Base-by-base conservation (phyloP, 2,329 filamentous ascomycete genomes). In the Calonectria pauciramosa region DNA sequence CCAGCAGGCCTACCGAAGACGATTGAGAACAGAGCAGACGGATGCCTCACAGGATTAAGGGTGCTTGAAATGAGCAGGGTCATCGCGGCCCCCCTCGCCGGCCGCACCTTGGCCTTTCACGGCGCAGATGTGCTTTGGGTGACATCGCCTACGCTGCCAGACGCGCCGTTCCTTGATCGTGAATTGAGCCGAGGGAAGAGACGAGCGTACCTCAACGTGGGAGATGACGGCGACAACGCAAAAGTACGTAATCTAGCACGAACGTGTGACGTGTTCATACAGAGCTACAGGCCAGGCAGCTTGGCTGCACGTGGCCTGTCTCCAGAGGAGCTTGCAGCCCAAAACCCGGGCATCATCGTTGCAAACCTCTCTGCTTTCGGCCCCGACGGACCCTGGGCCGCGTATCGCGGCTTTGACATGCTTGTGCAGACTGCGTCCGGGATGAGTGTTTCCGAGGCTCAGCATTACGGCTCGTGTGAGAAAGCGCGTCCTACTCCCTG, bases 21-120 rank as follows among this genome's bases (percentile, higher is more conserved):
- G 0, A 66, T 75, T 34, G 13, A 9, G 18, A 14, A 18, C 1
- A 56, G 52, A 1, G 72, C 54, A 6, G 9, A 34, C 0, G 71
- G 67, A 26, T 86, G 85, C 82, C 78, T 91, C 86, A 44, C 86
- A 83, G 93, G 93, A 0, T 87, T 95, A 78, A 92, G 92, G 70
- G 93, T 95, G 10, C 87, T 95, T 10, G 94, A 96, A 82, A 85
- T 95, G 65, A 94, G 92, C 80, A 91, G 93, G 26, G 91, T 95
- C 72, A 94, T 95, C 75, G 93, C 93, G 13, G 93, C 92, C 0
- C 93, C 93, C 16, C 90, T 92, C 1, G 92, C 94, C 72, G 91
- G 91, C 13, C 90, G 91, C 49, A 91, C 91, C 0, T 88, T 95
- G 1, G 93, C 93, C 23, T 93, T 93, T 65, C 92, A 94, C 80